Conservation (phyloP, 371 early-diverging fungal species). For the Mucor plumbeus region DNA sequence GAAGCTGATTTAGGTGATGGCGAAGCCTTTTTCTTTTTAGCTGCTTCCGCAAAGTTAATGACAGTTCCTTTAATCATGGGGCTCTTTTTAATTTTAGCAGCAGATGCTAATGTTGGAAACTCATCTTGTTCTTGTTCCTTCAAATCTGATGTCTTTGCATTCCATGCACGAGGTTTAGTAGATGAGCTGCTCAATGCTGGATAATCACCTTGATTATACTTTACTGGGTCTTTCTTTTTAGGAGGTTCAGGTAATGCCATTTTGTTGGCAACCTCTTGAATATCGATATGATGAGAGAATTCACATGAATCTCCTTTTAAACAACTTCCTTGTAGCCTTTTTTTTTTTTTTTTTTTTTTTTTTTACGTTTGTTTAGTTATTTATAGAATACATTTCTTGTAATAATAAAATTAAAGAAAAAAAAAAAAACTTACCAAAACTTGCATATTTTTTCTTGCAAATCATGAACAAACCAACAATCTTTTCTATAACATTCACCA, state of each 20-base stretch:
- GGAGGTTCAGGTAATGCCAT: conserved; percentile 20
- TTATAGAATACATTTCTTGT: too few species aligned
- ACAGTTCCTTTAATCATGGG: background rate
- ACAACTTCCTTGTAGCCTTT: conserved; percentile 71
- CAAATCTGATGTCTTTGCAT: background rate
- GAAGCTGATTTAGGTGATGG: background rate
- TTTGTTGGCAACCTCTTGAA: conserved; percentile 46
- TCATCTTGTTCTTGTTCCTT: conserved; percentile 27
- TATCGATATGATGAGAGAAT: conserved; percentile 65
- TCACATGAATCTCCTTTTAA: conserved; percentile 72
- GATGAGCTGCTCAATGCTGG: conserved; percentile 1
- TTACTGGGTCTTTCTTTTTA: conserved; percentile 1
- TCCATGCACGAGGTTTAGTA: background rate
- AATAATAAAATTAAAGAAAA: too few species aligned
- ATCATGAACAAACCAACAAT: conserved; percentile 87
- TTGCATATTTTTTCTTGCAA: conserved; percentile 73
- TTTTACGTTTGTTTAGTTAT: too few species aligned
- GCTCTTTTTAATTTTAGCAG: conserved; percentile 30
- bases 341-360: too few species aligned
- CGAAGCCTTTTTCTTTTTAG: conserved; percentile 39
- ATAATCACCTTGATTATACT: conserved; percentile 7
- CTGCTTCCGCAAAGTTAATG: conserved; percentile 44
- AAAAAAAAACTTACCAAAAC: conserved; percentile 64
- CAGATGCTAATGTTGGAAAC: conserved; percentile 43
- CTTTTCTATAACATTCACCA: conserved; percentile 76